phyloP scores from a whole-genome alignment of 495 filamentous ascomycete species.

The Neurospora sp. region DNA sequence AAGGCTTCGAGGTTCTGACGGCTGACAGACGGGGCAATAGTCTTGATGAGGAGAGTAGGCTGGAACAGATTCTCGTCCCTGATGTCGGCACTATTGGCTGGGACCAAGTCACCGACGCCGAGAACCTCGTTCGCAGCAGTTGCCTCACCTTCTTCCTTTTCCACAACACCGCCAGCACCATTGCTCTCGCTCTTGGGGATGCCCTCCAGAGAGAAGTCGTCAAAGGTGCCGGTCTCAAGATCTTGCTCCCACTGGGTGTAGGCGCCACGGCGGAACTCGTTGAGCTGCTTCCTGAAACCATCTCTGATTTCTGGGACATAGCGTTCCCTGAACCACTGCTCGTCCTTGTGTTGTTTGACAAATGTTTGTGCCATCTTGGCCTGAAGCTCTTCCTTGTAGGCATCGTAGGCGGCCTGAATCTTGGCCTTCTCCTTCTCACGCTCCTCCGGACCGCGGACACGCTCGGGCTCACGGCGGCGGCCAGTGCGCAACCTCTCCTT shows the following conservation, averaged over 20 bases:
- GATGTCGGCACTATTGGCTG: conserved; percentile 66
- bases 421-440: conserved; percentile 78
- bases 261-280: conserved; percentile 60
- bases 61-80: conserved; percentile 74
- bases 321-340: conserved; percentile 97
- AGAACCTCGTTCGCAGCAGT: conserved; percentile 85
- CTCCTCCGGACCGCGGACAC: conserved; percentile 72
- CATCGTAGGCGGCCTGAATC: conserved; percentile 87
- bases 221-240: conserved; percentile 71
- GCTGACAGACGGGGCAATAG: conserved; percentile 90
- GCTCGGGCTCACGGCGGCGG: conserved; percentile 58
- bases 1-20: conserved; percentile 87
- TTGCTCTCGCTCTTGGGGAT: conserved; percentile 92
- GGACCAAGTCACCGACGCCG: conserved; percentile 80
- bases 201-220: conserved; percentile 89
- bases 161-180: conserved; percentile 72
- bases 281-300: conserved; percentile 54
- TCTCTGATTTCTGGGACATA: conserved; percentile 77
- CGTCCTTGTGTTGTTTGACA: conserved; percentile 78
- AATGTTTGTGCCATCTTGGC: conserved; percentile 82
- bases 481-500: conserved; percentile 69
- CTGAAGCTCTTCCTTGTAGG: conserved; percentile 89
- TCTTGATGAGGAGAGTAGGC: conserved; percentile 94
- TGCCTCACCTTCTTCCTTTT: conserved; percentile 91
- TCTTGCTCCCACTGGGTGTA: conserved; percentile 82